Evolutionary conservation across 352 stramenopile genomes (phyloP).

Genomic region (Phytophthora foliorum): DNA sequence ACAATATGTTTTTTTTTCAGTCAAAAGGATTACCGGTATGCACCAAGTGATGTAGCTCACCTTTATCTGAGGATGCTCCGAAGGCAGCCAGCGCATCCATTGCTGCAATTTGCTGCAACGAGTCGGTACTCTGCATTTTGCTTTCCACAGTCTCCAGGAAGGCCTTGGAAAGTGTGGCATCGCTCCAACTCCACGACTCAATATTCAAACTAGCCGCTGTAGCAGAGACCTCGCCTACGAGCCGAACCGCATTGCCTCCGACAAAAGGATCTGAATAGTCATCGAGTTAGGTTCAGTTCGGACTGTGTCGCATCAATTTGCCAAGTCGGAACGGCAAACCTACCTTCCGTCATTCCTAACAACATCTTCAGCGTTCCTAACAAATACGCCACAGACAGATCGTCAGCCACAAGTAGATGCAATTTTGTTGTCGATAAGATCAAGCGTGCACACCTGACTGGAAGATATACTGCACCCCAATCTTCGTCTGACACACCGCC

Average conservation of each 20-base stretch:
- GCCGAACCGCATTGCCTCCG: slow-evolving; percentile 73
- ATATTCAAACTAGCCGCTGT: slow-evolving; percentile 72
- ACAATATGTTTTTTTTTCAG: too few relatives aligned
- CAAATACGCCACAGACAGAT: background rate
- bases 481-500: slow-evolving; percentile 69
- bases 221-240: slow-evolving; percentile 84
- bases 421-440: background rate
- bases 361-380: slow-evolving; percentile 73
- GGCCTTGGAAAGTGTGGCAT: slow-evolving; percentile 77
- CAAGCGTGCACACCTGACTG: slow-evolving; percentile 62
- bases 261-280: slow-evolving; percentile 73
- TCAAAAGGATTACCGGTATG: background rate
- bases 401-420: slow-evolving; percentile 12
- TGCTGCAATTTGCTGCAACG: slow-evolving; percentile 82
- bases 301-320: too few relatives aligned
- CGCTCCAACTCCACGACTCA: slow-evolving; percentile 81
- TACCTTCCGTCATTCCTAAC: slow-evolving; percentile 76
- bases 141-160: slow-evolving; percentile 81
- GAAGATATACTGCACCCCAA: slow-evolving; percentile 81
- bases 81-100: slow-evolving; percentile 89
- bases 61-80: slow-evolving; percentile 82
- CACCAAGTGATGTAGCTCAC: slow-evolving; percentile 32
- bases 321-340: background rate
- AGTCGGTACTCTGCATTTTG: slow-evolving; percentile 72
- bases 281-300: background rate